Evolutionary conservation across 345 rosid species (phyloP).

Genomic region (Populus euphratica): DNA sequence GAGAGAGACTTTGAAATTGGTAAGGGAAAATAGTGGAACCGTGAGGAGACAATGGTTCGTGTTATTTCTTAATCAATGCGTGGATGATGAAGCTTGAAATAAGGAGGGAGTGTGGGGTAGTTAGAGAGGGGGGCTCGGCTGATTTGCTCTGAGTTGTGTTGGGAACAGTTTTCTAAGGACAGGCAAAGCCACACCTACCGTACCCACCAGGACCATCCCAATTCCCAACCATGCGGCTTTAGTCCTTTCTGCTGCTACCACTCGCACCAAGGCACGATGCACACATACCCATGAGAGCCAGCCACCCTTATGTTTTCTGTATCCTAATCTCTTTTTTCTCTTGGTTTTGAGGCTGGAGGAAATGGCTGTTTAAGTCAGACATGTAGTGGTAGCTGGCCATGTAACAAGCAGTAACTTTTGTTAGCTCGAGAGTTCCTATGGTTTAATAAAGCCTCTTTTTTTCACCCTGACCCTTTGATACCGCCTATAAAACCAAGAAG

Average conservation of each 20-base stretch:
- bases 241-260: slow-evolving; percentile 20
- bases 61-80: slow-evolving; percentile 30
- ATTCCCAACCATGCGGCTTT: slow-evolving; percentile 4
- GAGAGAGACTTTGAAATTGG: background rate
- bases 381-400: background rate
- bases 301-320: slow-evolving; percentile 35
- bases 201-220: slow-evolving; percentile 25
- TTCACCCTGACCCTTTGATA: background rate
- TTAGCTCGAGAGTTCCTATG: background rate
- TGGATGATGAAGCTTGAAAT: slow-evolving; percentile 23
- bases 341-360: background rate
- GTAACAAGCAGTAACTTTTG: no score
- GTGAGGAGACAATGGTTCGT: slow-evolving; percentile 20
- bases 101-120: slow-evolving; percentile 6
- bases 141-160: slow-evolving; percentile 20
- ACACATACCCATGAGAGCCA: slow-evolving; percentile 9
- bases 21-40: slow-evolving; percentile 14
- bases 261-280: slow-evolving; percentile 8
- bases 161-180: slow-evolving; percentile 21
- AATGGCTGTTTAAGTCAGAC: background rate
- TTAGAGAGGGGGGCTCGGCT: slow-evolving; percentile 10
- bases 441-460: background rate
- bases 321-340: background rate
- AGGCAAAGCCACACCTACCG: slow-evolving; percentile 31
- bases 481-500: background rate